Percentiles rank a stretch among this genome's conserved stretches.
Evolutionary conservation across 345 rosid genomes (phyloP).

Genomic region (Aquilaria sinensis): DNA sequence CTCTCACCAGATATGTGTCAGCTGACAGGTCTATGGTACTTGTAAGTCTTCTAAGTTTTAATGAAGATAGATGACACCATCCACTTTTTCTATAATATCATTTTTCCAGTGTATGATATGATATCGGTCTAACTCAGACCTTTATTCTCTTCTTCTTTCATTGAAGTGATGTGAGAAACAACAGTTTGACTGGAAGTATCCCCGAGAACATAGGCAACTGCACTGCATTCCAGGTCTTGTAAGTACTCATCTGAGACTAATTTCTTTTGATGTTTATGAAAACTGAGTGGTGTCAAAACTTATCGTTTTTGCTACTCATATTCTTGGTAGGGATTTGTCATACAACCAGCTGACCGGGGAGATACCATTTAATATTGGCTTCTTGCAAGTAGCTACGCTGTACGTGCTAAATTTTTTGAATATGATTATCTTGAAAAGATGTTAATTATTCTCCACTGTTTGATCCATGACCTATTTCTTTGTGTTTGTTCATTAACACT

Average conservation of each 20-base stretch:
- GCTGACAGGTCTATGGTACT: conserved; percentile 91
- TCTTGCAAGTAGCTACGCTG: conserved; percentile 98
- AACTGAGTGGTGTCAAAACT: not conserved
- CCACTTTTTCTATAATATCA: not conserved
- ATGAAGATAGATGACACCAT: not conserved
- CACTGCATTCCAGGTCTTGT: conserved; percentile 98
- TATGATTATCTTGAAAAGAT: not conserved
- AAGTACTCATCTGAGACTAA: conserved; percentile 32
- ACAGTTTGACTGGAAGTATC: conserved; percentile 89
- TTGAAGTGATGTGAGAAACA: conserved; percentile 83
- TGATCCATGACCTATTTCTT: too few species aligned
- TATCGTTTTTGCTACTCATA: not conserved
- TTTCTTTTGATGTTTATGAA: not conserved
- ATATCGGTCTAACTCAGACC: conserved; percentile 3
- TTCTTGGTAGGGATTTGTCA: conserved; percentile 73
- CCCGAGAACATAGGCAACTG: conserved; percentile 93
- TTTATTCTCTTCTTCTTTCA: not conserved
- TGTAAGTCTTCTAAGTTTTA: conserved; percentile 53
- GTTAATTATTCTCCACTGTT: not conserved
- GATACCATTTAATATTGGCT: conserved; percentile 96
- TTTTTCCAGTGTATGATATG: not conserved
- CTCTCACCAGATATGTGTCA: conserved; percentile 93
- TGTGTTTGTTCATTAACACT: too few species aligned
- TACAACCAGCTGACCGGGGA: conserved; percentile 83
- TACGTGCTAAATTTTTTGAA: conserved; percentile 24